Evolutionary conservation across 805 yeast genomes (phyloP).

Genomic region (Blastobotrys mokoenaii): DNA sequence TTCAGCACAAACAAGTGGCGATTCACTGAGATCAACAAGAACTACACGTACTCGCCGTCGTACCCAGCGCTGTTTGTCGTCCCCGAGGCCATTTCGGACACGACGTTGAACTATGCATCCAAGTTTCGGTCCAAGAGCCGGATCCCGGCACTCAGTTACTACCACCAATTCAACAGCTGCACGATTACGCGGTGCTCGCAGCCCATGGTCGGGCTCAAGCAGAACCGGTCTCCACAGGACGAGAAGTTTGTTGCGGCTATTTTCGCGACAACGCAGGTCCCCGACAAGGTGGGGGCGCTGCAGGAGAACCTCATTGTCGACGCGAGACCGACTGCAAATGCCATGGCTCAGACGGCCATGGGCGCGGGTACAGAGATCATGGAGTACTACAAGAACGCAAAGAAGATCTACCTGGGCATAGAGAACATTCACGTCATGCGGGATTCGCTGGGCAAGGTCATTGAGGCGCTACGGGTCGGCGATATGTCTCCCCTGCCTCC

Average conservation of each 20-base stretch:
- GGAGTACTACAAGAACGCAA: constrained; percentile 69
- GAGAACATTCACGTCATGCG: constrained; percentile 95
- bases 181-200: constrained; percentile 86
- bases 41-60: constrained; percentile 57
- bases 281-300: constrained; percentile 26
- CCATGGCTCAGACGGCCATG: constrained; percentile 90
- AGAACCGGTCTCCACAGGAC: constrained; percentile 83
- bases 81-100: constrained; percentile 74
- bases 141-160: constrained; percentile 75
- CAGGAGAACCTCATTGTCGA: constrained; percentile 71
- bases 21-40: constrained; percentile 50
- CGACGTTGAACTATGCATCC: constrained; percentile 72
- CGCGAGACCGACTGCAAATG: constrained; percentile 88
- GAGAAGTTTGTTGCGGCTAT: constrained; percentile 72
- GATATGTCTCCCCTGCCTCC: constrained; percentile 49
- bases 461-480: constrained; percentile 55
- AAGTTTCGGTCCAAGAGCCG: constrained; percentile 80
- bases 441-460: constrained; percentile 62
- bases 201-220: constrained; percentile 86
- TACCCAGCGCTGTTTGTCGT: constrained; percentile 66
- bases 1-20: constrained; percentile 54
- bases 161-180: constrained; percentile 51
- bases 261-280: constrained; percentile 47
- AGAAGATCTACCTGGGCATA: constrained; percentile 75
- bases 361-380: constrained; percentile 98